Base-by-base conservation (phyloP, 2,329 filamentous ascomycete species). In the Trichoderma cornu-damae region DNA sequence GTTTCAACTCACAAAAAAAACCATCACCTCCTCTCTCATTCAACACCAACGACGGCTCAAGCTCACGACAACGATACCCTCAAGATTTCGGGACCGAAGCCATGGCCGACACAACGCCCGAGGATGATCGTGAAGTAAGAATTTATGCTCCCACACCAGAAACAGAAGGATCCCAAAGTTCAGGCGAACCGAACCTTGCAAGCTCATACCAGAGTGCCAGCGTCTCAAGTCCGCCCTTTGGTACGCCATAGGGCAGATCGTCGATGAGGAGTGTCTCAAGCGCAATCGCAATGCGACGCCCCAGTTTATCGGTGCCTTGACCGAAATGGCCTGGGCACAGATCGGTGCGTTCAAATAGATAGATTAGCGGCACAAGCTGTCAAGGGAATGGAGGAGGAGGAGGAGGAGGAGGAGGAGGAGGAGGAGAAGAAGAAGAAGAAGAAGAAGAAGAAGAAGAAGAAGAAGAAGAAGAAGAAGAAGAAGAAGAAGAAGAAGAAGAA, bases 281-380 rank as follows among this genome's bases (percentile, higher is more conserved):
- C 69, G 72, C 54, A 73, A 89, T 68, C 81, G 90, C 62, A 96
- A 96, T 71, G 90, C 92, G 6, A 96, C 93, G 24, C 90, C 90
- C 1, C 90, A 96, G 67, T 96, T 95, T 71, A 95, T 95, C 64
- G 90, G 87, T 7, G 87, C 88, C 0, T 72, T 95, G 67, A 94
- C 89, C 1, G 91, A 96, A 71, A 82, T 96, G 71, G 87, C 93
- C 6, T 96, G 89, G 85, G 82, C 85, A 1, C 91, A 96, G 64
- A 88, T 96, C 51, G 88, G 90, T 93, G 57, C 2, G 57, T 52
- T n/a, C n/a, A n/a, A n/a, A n/a, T n/a, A n/a, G n/a, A n/a, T n/a
- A n/a, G n/a, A n/a, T n/a, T n/a, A n/a, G n/a, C n/a, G n/a, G n/a
- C n/a, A n/a, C n/a, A n/a, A n/a, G n/a, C n/a, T n/a, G n/a, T n/a